A percentile compares a stretch with the other conserved stretches of the same genome.
These are phyloP conservation scores for Parathielavia hyrcaniae DNA, from an alignment of 495 filamentous ascomycete genomes.

Conservation along the genomic window DNA sequence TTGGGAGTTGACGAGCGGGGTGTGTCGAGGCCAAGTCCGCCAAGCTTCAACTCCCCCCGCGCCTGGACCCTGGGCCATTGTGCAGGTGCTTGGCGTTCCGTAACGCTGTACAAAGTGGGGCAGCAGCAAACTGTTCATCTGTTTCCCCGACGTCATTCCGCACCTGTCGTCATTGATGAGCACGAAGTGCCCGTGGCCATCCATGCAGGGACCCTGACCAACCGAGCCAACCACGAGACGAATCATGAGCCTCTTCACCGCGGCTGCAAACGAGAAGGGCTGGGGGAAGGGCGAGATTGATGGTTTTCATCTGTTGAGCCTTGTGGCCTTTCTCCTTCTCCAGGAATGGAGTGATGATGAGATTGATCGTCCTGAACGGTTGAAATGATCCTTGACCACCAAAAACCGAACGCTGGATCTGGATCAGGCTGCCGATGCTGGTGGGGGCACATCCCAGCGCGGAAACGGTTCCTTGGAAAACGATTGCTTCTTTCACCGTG, in stretches of 20 bases:
- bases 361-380: not conserved
- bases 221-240: not conserved
- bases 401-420: not conserved
- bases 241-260: not conserved
- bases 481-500: not conserved
- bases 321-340: not conserved
- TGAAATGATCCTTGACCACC: not conserved
- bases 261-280: no score
- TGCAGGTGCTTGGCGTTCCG: not conserved
- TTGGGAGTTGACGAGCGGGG: no score
- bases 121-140: not conserved
- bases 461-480: not conserved
- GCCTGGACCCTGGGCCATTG: no score
- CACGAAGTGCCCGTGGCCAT: slow-evolving; percentile 1
- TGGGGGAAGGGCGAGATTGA: not conserved
- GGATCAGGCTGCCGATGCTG: not conserved
- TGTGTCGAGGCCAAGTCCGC: no score
- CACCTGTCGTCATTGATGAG: slow-evolving; percentile 20
- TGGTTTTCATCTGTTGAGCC: not conserved
- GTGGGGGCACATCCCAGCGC: not conserved
- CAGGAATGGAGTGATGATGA: not conserved
- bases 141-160: slow-evolving; percentile 24
- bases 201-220: slow-evolving; percentile 7
- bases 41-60: no score
- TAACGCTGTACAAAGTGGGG: slow-evolving; percentile 8